Evolutionary conservation across 1,284 basidiomycete genomes (phyloP), one percentile per base, ranked within the genome.

Genomic region (Neotropicomus parvogracilis): DNA sequence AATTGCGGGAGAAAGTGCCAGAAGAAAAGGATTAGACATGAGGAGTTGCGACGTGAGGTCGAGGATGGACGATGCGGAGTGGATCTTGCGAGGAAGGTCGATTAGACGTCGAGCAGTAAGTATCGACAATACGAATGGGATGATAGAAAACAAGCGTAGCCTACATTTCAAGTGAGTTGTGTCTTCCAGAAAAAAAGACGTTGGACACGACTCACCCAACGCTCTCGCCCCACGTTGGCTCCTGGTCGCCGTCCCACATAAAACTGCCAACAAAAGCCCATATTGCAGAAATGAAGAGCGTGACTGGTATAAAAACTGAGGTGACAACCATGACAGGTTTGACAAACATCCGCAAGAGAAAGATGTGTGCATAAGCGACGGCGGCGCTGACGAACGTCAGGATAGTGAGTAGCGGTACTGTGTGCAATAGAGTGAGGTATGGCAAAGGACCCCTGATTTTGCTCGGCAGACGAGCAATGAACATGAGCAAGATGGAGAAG

Each of bases 191-290:
- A 39, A 40, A 38, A 34, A 33, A 4, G 40, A 41, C 6, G 31
- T 20, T 14, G n/a, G 13, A 26, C 11, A 29, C 17, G 36, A 73
- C 83, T 68, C 68, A 79, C 83, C 91, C 92, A 59, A 88, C 81
- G 51, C 82, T 88, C 68, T 88, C 87, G 53, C 88, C 89, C 76
- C 83, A 87, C 10, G 85, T 85, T 26, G 82, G 81, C 50, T 80
- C 82, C 26, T 73, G 71, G 48, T 81, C 77, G 12, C 74, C 79
- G 53, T 87, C 83, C 74, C 86, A 87, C 75, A 93, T 88, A 59
- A 95, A 95, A 62, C 90, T 92, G 26, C 90, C 93, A 8, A 86
- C 78, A 58, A 95, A 90, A 2, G 91, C 90, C 86, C 91, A 94
- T 47, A 91, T 68, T 14, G 91, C 84, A 42, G 87, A 91, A 38